Base-by-base conservation (phyloP, 1,284 basidiomycete genomes). In the Melampsora larici-populina region DNA sequence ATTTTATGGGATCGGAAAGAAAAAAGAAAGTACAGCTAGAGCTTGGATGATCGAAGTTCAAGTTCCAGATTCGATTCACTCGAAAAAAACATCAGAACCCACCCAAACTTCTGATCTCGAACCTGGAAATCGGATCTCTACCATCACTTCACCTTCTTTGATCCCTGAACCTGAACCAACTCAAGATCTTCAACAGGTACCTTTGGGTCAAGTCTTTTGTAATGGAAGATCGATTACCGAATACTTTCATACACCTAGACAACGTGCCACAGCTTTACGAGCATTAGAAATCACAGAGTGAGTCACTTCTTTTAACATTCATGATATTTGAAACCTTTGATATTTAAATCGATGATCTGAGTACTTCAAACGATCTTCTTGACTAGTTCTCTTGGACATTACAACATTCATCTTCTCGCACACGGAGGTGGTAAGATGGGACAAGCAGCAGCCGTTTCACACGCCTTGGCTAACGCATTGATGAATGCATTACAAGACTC, bases 11-110 rank as follows among this genome's bases (percentile, higher is more conserved):
- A 83, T 91, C 58, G 94, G 94, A 33, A 88, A 89, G 84, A 88
- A 93, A 81, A 97, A 97, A 85, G 92, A 92, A 78, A 91, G 91
- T 81, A 86, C 89, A 1, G 93, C 94, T 29, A 88, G 93, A 66
- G 94, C 95, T 1, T 99, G 96, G 95, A 90, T 97, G 85, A 91
- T 97, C n/a, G 71, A 74, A 66, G 63, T 66, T 36, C 49, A 74
- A 63, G 31, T 66, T 3, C 63, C 71, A 8, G 62, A 65, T 2
- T 31, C 43, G 40, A 29, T 46, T 21, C 51, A 24, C 11, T 63
- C 40, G 65, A 1, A 17, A 70, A 24, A 26, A 70, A 46, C n/a
- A 21, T 11, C 36, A 15, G 33, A 24, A 6, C 24, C n/a, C 58
- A 26, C 1, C 0, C 18, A 33, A 7, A 13, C n/a, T 17, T 58